A percentile compares a stretch with the other conserved stretches of the same genome.
phyloP scores from a whole-genome alignment of 225 moss, liverwort and hornwort species.

The Physcomitrellopsis africana region DNA sequence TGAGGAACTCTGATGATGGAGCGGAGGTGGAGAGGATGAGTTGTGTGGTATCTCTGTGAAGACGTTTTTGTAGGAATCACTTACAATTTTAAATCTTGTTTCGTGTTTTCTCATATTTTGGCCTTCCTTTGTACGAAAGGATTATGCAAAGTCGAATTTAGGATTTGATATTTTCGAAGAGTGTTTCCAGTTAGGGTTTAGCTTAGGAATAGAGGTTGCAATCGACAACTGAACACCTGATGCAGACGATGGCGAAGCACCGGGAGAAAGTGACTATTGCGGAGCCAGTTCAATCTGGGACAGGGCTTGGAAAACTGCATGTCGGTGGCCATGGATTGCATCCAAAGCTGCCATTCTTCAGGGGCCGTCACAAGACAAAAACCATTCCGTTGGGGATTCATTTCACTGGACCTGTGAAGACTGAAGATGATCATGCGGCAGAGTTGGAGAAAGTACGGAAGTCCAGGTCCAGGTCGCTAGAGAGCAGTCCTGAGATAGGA shows the following conservation, averaged over 20 bases:
- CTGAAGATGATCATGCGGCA: neutral
- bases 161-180: neutral
- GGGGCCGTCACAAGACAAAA: neutral
- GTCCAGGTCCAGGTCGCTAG: constrained; percentile 22
- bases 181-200: constrained; percentile 9
- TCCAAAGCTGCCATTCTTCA: constrained; percentile 7
- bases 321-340: constrained; percentile 16
- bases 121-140: neutral
- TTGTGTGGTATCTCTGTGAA: constrained; percentile 29
- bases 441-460: neutral
- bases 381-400: neutral
- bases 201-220: neutral
- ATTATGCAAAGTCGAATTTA: neutral
- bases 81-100: neutral
- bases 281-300: constrained; percentile 10
- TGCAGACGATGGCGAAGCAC: constrained; percentile 21
- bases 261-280: constrained; percentile 24
- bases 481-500: constrained; percentile 4
- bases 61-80: neutral
- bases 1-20: constrained; percentile 71
- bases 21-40: constrained; percentile 74
- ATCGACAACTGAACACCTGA: neutral
- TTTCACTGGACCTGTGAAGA: neutral
- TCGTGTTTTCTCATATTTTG: neutral
- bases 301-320: constrained; percentile 15